These are phyloP conservation scores for Cicer chorassanicum DNA, from an alignment of 306 rosid genomes.

Conservation along the genomic window DNA sequence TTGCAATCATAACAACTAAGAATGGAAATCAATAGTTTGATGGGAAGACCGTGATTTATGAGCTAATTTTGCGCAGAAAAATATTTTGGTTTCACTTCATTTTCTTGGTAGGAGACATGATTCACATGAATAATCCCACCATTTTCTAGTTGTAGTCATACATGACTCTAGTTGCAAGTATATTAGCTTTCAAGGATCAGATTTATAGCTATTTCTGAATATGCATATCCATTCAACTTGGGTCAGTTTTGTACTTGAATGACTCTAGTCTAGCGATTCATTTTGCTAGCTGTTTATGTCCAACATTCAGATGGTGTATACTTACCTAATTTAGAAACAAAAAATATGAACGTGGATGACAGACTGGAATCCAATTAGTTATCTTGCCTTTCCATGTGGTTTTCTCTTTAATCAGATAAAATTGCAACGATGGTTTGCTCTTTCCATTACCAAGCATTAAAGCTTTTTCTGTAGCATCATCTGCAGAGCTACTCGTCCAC, in stretches of 20 bases:
- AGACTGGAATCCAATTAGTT: no score
- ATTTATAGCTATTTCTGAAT: not conserved
- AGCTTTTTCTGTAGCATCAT: not conserved
- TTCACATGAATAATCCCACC: not conserved
- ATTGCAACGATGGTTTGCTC: not conserved
- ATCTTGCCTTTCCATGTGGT: not conserved
- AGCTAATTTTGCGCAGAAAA: not conserved
- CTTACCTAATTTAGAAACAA: not conserved
- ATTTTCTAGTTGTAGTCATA: constrained; percentile 8
- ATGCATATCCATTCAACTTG: not conserved
- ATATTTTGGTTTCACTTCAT: not conserved
- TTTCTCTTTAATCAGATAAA: not conserved
- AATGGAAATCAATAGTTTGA: not conserved
- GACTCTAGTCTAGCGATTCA: constrained; percentile 4
- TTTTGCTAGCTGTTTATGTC: not conserved
- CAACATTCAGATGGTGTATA: not conserved
- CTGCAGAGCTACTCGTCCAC: not conserved
- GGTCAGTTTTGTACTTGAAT: constrained; percentile 14
- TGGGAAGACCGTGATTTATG: constrained; percentile 5
- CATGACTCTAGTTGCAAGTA: not conserved
- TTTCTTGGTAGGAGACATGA: not conserved
- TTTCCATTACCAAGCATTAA: not conserved
- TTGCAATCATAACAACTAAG: not conserved
- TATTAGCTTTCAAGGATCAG: not conserved
- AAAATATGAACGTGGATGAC: not conserved